Base-by-base conservation (phyloP, 768 basidiomycete genomes). In the Roridomyces roridus region DNA sequence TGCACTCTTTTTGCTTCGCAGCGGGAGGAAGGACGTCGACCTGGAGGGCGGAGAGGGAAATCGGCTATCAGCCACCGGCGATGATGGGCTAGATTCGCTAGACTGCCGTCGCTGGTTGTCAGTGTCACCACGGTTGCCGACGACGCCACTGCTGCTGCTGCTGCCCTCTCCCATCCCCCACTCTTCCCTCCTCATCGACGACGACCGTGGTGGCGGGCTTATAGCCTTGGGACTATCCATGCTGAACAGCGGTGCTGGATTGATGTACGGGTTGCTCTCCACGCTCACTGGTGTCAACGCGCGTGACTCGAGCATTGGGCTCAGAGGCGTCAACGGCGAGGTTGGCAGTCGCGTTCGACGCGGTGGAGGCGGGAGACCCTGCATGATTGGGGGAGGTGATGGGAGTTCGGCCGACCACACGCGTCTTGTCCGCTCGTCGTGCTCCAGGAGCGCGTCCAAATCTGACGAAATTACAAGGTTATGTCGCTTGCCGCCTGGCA, bases 391-490 rank as follows among this genome's bases (percentile, higher is more conserved):
- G 26, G 61, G 10, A n/a, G 46, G 36, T 24, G 43, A 40, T 23
- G 25, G 12, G 45, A n/a, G n/a, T 49, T 31, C 40, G 36, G 44
- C 45, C 18, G 35, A 36, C 45, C n/a, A 39, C 15, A 49, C 41
- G 35, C 66, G 66, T 50, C 82, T 77, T n/a, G 71, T 71, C 46
- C 74, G 76, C 46, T 85, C 81, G 46, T 85, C 85, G 57, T 85
- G 80, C 64, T 85, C 79, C 47, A 87, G 72, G 8, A 87, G 63
- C 23, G 85, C 85, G 57, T 86, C 81, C 42, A 86, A 78, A 61
- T 87, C 78, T 0, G 85, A 80, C 2, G 84, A 86, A 47, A 86
- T 87, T 11, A 77, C 70, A 42, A 86, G 67, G 1, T 77, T 70
- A 15, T 45, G 56, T 24, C 25, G 31, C 31, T 34, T 34, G 31